Evolutionary conservation across 331 rosid species (phyloP), one percentile per base, ranked within the genome.

Genomic region (Acacia pycnantha): DNA sequence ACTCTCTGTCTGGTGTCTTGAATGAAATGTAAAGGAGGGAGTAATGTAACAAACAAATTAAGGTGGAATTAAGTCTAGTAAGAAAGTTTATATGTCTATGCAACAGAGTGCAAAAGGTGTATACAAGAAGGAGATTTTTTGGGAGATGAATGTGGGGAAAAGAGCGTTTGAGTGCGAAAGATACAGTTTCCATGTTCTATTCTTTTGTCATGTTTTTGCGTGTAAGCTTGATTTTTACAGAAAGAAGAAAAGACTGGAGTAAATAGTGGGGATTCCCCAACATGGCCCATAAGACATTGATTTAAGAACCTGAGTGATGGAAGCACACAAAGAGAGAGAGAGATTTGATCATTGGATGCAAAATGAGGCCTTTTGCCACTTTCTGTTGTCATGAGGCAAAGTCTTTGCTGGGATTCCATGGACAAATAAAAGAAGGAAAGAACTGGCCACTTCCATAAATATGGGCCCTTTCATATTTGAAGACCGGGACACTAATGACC

Each of bases 271-370:
- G 76, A 70, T 69, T 43, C 27, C 73, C 7, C 14, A 44, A 35
- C 24, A 26, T 77, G 82, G 50, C 44, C 61, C 82, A 59, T 41
- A 27, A 31, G 43, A 33, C 48, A 69, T 76, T 74, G 13, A 70
- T 70, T 59, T 54, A 24, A 19, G 43, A 54, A 24, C 35, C 67
- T 53, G 50, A 5, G 78, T 21, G 18, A 21, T n/a, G 65, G 65
- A 54, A 54, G 31, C 73, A 14, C 37, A 75, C 8, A 16, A 0
- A 13, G 21, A 48, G 10, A 58, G 66, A 59, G 66, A 59, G 66
- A 2, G 33, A 59, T 56, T 56, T 70, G 21, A 26, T 66, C 11
- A 35, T 5, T 11, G 3, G 22, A 31, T 35, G 47, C 72, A 67
- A 67, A 61, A 26, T 13, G 21, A 40, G 46, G 29, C 10, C 56